phyloP scores from a whole-genome alignment of 2,329 filamentous ascomycete species.

The Cladophialophora bantiana region DNA sequence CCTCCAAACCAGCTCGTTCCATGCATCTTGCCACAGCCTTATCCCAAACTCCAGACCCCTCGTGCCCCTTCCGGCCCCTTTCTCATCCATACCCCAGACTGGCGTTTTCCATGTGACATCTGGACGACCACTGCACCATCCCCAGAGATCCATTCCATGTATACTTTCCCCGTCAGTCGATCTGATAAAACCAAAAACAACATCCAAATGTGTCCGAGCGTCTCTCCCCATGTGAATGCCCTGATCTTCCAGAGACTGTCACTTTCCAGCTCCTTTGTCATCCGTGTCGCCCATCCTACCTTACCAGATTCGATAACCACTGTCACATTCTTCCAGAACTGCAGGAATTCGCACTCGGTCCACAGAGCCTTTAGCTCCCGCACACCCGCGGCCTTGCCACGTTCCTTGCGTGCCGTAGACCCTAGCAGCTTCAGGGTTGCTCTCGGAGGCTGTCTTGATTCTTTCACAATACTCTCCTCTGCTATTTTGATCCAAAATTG shows the following conservation, averaged over 20 bases:
- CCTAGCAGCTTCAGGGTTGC: constrained; percentile 10
- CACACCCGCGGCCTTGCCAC: background rate
- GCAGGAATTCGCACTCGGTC: constrained; percentile 46
- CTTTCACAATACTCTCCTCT: constrained; percentile 12
- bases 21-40: background rate
- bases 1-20: background rate
- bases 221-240: constrained; percentile 79
- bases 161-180: constrained; percentile 25
- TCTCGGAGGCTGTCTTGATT: constrained; percentile 44
- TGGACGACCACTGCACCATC: constrained; percentile 30
- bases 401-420: constrained; percentile 3
- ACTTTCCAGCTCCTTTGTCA: constrained; percentile 43
- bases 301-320: constrained; percentile 50
- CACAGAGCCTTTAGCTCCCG: constrained; percentile 28
- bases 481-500: constrained; percentile 66
- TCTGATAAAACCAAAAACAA: constrained; percentile 60
- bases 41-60: constrained; percentile 29
- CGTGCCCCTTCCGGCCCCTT: constrained; percentile 22
- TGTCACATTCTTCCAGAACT: constrained; percentile 52
- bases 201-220: constrained; percentile 75
- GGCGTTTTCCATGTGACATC: constrained; percentile 31
- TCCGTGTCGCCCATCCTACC: constrained; percentile 57
- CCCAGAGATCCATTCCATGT: constrained; percentile 35
- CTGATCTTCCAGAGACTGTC: constrained; percentile 54
- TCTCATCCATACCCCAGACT: constrained; percentile 17